Evolutionary conservation across 768 basidiomycete genomes (phyloP).

Genomic region (Suillus sp.): DNA sequence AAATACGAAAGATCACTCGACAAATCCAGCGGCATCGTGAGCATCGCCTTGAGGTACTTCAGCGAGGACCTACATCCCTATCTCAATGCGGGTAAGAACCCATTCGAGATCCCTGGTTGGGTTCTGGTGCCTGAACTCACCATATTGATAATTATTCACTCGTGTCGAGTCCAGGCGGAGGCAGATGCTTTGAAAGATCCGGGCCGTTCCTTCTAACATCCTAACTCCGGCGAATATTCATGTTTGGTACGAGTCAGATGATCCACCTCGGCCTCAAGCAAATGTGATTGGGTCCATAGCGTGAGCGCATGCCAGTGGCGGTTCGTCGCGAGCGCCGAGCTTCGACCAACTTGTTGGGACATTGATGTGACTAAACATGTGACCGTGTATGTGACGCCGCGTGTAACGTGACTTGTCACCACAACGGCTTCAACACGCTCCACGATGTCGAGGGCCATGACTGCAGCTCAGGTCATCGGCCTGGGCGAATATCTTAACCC

Average conservation of each 20-base stretch:
- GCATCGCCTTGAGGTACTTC: not conserved
- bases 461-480: constrained; percentile 74
- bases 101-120: not conserved
- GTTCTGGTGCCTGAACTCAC: not conserved
- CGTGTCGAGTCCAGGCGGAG: not conserved
- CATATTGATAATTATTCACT: not conserved
- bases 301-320: too few relatives aligned
- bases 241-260: not conserved
- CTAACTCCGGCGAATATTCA: not conserved
- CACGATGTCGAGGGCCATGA: constrained; percentile 70
- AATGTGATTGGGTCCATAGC: not conserved
- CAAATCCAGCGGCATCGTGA: not conserved
- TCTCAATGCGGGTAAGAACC: not conserved
- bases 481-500: constrained; percentile 78
- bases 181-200: not conserved
- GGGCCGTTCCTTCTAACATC: not conserved
- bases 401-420: constrained; percentile 10
- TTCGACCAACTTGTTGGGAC: too few relatives aligned
- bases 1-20: not conserved
- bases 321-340: too few relatives aligned
- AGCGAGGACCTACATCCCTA: not conserved
- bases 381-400: constrained; percentile 20
- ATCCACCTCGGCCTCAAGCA: not conserved
- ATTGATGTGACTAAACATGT: constrained; percentile 20
- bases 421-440: constrained; percentile 12